These are phyloP conservation scores for Nigrospora osmanthi DNA, from an alignment of 2,329 filamentous ascomycete species.

Conservation along the genomic window DNA sequence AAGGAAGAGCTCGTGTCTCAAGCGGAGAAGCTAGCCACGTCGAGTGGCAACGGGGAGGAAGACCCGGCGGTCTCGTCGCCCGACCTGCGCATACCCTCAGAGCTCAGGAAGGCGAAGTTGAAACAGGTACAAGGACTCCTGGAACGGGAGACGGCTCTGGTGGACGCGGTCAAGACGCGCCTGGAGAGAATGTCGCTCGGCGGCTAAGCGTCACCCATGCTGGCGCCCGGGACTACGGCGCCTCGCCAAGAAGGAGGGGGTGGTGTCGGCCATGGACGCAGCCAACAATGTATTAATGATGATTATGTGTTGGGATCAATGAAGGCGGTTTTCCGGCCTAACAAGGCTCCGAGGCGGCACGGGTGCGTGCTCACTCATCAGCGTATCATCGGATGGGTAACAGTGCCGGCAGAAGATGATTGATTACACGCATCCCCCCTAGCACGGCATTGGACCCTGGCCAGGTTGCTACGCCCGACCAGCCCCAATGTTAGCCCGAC, in stretches of 20 bases:
- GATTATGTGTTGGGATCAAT: slow-evolving; percentile 1
- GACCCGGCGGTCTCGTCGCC: slow-evolving; percentile 22
- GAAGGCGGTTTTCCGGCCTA: neutral
- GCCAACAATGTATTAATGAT: neutral
- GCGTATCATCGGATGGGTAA: no score
- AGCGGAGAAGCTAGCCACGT: slow-evolving; percentile 32
- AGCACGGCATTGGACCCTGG: no score
- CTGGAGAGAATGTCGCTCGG: slow-evolving; percentile 46
- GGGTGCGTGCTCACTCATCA: no score
- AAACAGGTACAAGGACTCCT: slow-evolving; percentile 55
- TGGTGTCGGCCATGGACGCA: no score
- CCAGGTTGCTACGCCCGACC: no score
- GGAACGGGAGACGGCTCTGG: slow-evolving; percentile 58
- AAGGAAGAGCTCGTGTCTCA: slow-evolving; percentile 46
- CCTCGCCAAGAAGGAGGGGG: no score
- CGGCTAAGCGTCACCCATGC: slow-evolving; percentile 8
- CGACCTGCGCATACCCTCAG: slow-evolving; percentile 46
- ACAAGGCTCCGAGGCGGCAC: no score
- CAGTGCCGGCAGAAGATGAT: no score
- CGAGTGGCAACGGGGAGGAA: slow-evolving; percentile 18
- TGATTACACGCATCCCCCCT: no score
- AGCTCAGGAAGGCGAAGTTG: slow-evolving; percentile 56
- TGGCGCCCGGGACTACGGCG: no score
- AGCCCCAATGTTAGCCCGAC: no score
- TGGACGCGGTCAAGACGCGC: slow-evolving; percentile 57